Conservation (phyloP, 2,329 filamentous ascomycete species). For the Rutstroemia sp. region DNA sequence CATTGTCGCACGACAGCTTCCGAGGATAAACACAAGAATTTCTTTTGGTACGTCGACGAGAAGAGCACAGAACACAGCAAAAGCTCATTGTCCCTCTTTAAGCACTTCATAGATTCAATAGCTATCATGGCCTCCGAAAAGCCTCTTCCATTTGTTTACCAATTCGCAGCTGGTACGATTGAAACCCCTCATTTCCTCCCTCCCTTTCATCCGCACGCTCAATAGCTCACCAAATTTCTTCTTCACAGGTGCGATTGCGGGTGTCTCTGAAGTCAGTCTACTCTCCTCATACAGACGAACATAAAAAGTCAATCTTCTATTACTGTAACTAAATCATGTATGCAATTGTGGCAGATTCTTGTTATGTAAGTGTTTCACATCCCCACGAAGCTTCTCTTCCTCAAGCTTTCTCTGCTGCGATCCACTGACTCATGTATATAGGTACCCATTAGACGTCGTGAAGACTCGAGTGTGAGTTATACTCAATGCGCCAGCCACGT, state of each 20-base stretch:
- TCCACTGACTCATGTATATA: conserved; percentile 42
- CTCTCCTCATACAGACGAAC: background rate
- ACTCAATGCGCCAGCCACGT: background rate
- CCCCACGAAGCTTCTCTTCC: background rate
- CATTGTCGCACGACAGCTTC: too few relatives aligned
- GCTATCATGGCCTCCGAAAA: conserved; percentile 58
- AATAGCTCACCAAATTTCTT: conserved; percentile 20
- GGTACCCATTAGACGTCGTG: conserved; percentile 98
- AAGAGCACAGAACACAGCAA: too few relatives aligned
- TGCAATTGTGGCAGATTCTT: conserved; percentile 56
- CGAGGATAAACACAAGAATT: too few relatives aligned
- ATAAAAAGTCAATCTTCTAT: background rate
- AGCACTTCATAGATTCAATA: conserved; percentile 5
- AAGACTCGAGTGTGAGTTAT: conserved; percentile 85
- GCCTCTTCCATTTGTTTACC: conserved; percentile 86
- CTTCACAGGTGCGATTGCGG: conserved; percentile 73
- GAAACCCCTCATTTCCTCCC: background rate
- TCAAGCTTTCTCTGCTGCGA: background rate
- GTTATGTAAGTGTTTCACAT: conserved; percentile 58
- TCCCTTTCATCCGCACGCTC: conserved; percentile 16
- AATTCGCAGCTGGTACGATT: conserved; percentile 78
- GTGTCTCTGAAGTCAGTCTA: conserved; percentile 83
- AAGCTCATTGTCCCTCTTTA: background rate
- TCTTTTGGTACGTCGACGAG: too few relatives aligned
- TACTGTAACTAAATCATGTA: conserved; percentile 21